Conservation (phyloP, 148 eudicot genomes). For the Cornus florida region DNA sequence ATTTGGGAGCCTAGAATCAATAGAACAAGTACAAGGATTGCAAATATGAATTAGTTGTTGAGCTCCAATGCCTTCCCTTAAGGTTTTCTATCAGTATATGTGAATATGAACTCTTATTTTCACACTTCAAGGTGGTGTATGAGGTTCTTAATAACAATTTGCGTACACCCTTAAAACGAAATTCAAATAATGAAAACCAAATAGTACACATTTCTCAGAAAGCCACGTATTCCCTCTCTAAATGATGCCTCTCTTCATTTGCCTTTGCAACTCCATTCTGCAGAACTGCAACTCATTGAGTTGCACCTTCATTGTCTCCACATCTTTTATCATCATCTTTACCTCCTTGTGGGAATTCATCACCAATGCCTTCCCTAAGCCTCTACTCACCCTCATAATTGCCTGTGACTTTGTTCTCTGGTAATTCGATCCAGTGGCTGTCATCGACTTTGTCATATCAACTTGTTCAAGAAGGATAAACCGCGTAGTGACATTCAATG, state of each 20-base stretch:
- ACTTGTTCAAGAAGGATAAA: conserved; percentile 51
- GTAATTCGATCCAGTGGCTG: conserved; percentile 23
- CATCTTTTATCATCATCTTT: conserved; percentile 30
- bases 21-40: too few species aligned
- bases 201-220: background rate
- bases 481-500: conserved; percentile 29
- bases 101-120: too few species aligned
- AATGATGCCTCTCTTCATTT: conserved; percentile 11
- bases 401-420: conserved; percentile 35
- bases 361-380: conserved; percentile 9
- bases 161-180: background rate
- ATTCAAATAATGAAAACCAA: background rate
- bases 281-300: conserved; percentile 29
- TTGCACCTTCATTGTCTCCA: conserved; percentile 28
- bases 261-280: conserved; percentile 22
- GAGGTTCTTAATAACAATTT: too few species aligned
- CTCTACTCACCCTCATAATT: conserved; percentile 18
- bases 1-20: too few species aligned
- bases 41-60: too few species aligned
- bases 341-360: conserved; percentile 22
- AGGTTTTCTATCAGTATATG: too few species aligned
- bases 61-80: too few species aligned
- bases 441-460: conserved; percentile 30
- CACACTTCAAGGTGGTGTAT: too few species aligned
- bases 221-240: background rate